Conservation (phyloP, 2,329 filamentous ascomycete genomes). For the Ophiostoma piceae region DNA sequence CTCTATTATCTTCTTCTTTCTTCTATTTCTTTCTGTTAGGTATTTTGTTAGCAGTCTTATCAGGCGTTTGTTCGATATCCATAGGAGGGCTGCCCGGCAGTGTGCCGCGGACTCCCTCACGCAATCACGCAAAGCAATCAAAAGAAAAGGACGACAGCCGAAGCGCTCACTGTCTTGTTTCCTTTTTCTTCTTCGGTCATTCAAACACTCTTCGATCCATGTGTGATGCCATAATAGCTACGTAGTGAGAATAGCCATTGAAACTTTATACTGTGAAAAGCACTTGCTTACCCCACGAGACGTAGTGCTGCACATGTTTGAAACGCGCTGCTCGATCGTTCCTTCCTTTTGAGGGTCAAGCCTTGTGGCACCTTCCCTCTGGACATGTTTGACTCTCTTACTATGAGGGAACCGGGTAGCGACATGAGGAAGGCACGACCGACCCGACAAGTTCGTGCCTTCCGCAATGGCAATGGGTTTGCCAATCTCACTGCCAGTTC, state of each 20-base stretch:
- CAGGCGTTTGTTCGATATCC: constrained; percentile 14
- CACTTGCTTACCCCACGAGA: no score
- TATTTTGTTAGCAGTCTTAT: not conserved
- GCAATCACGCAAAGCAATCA: constrained; percentile 14
- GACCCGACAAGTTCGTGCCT: not conserved
- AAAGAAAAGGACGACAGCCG: constrained; percentile 15
- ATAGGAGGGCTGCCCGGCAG: constrained; percentile 1
- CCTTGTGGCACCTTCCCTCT: constrained; percentile 2
- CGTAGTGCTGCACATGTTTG: not conserved
- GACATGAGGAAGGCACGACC: constrained; percentile 2
- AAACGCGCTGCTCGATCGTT: not conserved
- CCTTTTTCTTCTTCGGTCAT: not conserved
- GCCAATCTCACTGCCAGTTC: not conserved
- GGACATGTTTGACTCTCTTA: not conserved
- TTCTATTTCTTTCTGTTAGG: no score
- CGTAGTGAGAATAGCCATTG: not conserved
- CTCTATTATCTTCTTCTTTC: no score
- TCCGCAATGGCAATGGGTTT: not conserved
- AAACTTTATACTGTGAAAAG: no score
- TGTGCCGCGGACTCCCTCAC: constrained; percentile 9
- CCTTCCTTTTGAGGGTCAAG: not conserved
- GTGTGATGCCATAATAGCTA: not conserved
- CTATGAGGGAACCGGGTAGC: not conserved
- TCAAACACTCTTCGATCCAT: not conserved
- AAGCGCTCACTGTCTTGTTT: constrained; percentile 16